Percentiles rank a stretch among this genome's conserved stretches.
These are phyloP conservation scores for Dothideomycetidae sp. DNA, from an alignment of 2,329 filamentous ascomycete genomes.

Conservation along the genomic window DNA sequence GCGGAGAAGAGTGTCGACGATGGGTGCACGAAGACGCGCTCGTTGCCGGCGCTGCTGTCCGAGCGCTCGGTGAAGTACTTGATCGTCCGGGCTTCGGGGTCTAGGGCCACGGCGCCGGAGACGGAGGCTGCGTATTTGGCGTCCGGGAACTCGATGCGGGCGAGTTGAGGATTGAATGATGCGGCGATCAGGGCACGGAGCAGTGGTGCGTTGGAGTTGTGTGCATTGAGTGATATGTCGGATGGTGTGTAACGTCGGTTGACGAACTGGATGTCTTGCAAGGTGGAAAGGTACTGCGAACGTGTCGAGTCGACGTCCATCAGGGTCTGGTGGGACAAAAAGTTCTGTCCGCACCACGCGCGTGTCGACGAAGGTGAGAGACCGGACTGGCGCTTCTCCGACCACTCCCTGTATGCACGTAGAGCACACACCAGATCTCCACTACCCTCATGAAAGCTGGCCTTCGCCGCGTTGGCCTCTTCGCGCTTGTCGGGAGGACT, in stretches of 20 bases:
- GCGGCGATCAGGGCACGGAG: constrained; percentile 36
- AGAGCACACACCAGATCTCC: constrained; percentile 85
- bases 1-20: constrained; percentile 73
- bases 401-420: constrained; percentile 71
- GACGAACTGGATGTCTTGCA: constrained; percentile 75
- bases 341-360: constrained; percentile 71
- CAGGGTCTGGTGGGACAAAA: constrained; percentile 68
- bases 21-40: constrained; percentile 81
- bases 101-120: constrained; percentile 79
- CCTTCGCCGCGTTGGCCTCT: constrained; percentile 61
- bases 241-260: constrained; percentile 26
- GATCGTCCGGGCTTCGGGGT: constrained; percentile 82
- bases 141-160: constrained; percentile 82
- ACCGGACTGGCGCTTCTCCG: constrained; percentile 45
- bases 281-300: constrained; percentile 69
- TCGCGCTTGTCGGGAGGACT: constrained; percentile 73
- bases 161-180: constrained; percentile 60
- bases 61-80: constrained; percentile 52
- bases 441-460: constrained; percentile 51
- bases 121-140: constrained; percentile 86
- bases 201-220: constrained; percentile 32
- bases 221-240: constrained; percentile 30
- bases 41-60: constrained; percentile 15
- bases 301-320: constrained; percentile 79
- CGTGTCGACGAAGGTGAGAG: constrained; percentile 48